Percentiles rank a stretch among this genome's conserved stretches.
Evolutionary conservation across 2,329 filamentous ascomycete species (phyloP).

Genomic region (Paecilomyces sp.): DNA sequence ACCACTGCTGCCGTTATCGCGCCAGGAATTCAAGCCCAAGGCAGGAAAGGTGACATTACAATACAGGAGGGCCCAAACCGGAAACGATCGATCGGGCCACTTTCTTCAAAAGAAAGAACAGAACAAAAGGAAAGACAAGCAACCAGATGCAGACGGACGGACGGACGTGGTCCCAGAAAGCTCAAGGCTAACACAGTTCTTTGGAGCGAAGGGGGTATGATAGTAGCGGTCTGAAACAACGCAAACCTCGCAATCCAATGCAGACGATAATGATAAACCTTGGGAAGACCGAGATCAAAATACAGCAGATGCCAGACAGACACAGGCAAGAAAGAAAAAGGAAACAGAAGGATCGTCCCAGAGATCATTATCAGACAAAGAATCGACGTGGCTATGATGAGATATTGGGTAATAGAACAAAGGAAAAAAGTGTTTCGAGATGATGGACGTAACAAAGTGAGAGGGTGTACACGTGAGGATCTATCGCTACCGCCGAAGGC

Average conservation of each 20-base stretch:
- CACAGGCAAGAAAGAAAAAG: not conserved
- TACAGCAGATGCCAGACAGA: slow-evolving; percentile 4
- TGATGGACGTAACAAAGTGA: not conserved
- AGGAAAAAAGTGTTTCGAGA: not conserved
- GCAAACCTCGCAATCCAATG: not conserved
- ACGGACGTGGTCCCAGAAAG: not conserved
- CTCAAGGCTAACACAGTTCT: slow-evolving; percentile 8
- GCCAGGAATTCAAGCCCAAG: not conserved
- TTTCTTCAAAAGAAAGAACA: slow-evolving; percentile 9
- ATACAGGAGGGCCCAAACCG: not conserved
- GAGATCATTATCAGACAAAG: slow-evolving; percentile 1
- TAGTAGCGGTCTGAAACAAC: slow-evolving; percentile 1
- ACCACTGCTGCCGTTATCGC: not conserved
- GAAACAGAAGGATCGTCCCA: slow-evolving; percentile 2
- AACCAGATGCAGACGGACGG: not conserved
- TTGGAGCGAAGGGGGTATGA: not conserved
- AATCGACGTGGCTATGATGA: not conserved
- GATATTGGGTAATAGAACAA: not conserved
- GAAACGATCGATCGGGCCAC: not conserved
- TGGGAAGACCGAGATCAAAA: not conserved
- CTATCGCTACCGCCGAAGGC: not conserved
- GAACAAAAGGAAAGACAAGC: not conserved
- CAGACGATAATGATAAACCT: not conserved
- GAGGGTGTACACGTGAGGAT: not conserved
- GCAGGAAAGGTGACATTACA: not conserved